phyloP scores from a whole-genome alignment of 768 basidiomycete species.

The Serendipita indica region DNA sequence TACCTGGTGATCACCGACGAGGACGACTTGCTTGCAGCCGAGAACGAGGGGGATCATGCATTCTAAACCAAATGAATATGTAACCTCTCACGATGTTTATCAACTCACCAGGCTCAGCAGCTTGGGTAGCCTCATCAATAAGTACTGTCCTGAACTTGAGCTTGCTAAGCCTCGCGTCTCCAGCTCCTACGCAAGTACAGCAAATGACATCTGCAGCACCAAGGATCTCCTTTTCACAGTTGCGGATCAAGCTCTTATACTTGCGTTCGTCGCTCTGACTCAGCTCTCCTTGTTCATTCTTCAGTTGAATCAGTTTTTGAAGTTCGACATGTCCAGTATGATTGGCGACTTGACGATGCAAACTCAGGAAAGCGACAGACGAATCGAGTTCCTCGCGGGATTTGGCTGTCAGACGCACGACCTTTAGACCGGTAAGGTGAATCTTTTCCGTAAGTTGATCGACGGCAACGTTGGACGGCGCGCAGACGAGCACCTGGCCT shows the following conservation, averaged over 20 bases:
- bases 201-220: slow-evolving; percentile 94
- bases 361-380: slow-evolving; percentile 82
- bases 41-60: slow-evolving; percentile 99
- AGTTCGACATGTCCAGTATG: slow-evolving; percentile 91
- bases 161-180: slow-evolving; percentile 90
- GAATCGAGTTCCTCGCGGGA: slow-evolving; percentile 96
- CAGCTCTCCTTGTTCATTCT: slow-evolving; percentile 94
- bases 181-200: slow-evolving; percentile 94
- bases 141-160: slow-evolving; percentile 97
- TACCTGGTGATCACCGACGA: slow-evolving; percentile 82
- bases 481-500: slow-evolving; percentile 95
- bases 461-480: slow-evolving; percentile 97
- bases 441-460: slow-evolving; percentile 99
- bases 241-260: slow-evolving; percentile 88
- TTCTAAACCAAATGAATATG: slow-evolving; percentile 29
- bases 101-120: slow-evolving; percentile 77
- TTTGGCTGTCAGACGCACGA: slow-evolving; percentile 93
- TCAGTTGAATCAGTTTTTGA: slow-evolving; percentile 94
- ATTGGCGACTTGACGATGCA: slow-evolving; percentile 96
- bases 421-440: slow-evolving; percentile 95
- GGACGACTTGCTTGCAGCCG: slow-evolving; percentile 95
- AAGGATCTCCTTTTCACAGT: slow-evolving; percentile 96
- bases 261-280: slow-evolving; percentile 95
- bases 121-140: slow-evolving; percentile 97
- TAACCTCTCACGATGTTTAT: slow-evolving; percentile 5